These are phyloP conservation scores for Canavalia gladiata DNA, from an alignment of 306 rosid species.

Conservation along the genomic window DNA sequence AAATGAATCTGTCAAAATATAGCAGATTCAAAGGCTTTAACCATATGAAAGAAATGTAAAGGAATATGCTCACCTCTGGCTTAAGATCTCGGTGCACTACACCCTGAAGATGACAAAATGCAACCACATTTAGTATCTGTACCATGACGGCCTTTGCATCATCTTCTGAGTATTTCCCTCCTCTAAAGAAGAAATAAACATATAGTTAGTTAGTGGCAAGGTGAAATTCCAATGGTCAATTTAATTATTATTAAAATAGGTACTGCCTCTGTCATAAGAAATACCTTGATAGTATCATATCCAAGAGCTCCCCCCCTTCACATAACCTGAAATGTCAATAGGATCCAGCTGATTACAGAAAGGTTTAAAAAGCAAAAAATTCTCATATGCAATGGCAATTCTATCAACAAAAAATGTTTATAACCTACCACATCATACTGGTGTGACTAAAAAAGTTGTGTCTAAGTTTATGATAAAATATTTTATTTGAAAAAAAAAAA, in stretches of 20 bases:
- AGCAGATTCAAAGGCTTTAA: conserved; percentile 33
- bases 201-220: conserved; percentile 44
- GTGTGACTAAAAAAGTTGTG: background rate
- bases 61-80: conserved; percentile 80
- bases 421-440: conserved; percentile 9
- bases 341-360: conserved; percentile 36
- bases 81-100: conserved; percentile 99
- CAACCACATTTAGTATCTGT: conserved; percentile 89
- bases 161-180: conserved; percentile 97
- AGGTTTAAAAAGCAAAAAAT: background rate
- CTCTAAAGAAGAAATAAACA: conserved; percentile 63
- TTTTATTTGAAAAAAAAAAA: background rate
- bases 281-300: conserved; percentile 95
- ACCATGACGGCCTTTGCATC: conserved; percentile 97
- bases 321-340: conserved; percentile 81
- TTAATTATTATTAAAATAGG: background rate
- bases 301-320: conserved; percentile 99
- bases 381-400: conserved; percentile 20
- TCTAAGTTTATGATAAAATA: conserved; percentile 6
- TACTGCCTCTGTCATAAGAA: conserved; percentile 33
- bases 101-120: conserved; percentile 99
- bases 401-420: background rate
- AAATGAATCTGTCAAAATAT: conserved; percentile 13
- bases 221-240: conserved; percentile 36
- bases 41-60: conserved; percentile 36